Evolutionary conservation across 352 stramenopile species (phyloP).

Genomic region (Globisporangium heterothallicum): DNA sequence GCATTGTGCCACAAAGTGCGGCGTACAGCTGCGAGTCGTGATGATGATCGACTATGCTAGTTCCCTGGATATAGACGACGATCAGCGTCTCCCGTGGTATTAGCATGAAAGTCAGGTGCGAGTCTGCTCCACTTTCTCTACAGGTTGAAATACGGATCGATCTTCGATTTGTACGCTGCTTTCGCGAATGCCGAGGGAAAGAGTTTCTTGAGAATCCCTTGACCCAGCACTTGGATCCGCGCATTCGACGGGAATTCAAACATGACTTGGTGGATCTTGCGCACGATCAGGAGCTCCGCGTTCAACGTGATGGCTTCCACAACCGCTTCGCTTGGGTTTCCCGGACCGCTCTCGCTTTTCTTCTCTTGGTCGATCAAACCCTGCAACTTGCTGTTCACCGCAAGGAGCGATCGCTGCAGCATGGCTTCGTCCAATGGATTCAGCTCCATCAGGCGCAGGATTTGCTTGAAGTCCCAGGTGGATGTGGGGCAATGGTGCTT

Average conservation of each 20-base stretch:
- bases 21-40: no score
- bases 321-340: conserved; percentile 11
- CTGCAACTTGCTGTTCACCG: conserved; percentile 54
- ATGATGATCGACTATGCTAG: no score
- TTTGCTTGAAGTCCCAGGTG: conserved; percentile 40
- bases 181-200: conserved; percentile 62
- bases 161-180: conserved; percentile 61
- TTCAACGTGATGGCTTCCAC: conserved; percentile 48
- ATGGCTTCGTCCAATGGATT: conserved; percentile 62
- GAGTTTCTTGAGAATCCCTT: conserved; percentile 43
- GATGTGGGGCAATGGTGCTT: conserved; percentile 47
- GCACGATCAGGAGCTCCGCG: conserved; percentile 46
- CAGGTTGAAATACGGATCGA: conserved; percentile 72
- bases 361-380: conserved; percentile 21
- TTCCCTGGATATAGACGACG: no score
- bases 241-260: conserved; percentile 56
- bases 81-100: no score
- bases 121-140: no score
- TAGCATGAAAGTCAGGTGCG: no score
- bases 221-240: conserved; percentile 56
- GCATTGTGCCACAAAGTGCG: no score
- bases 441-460: conserved; percentile 45
- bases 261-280: conserved; percentile 52
- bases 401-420: conserved; percentile 47
- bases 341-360: not conserved